These are phyloP conservation scores for Kwoniella shandongensis DNA, from an alignment of 768 basidiomycete genomes.

Conservation along the genomic window DNA sequence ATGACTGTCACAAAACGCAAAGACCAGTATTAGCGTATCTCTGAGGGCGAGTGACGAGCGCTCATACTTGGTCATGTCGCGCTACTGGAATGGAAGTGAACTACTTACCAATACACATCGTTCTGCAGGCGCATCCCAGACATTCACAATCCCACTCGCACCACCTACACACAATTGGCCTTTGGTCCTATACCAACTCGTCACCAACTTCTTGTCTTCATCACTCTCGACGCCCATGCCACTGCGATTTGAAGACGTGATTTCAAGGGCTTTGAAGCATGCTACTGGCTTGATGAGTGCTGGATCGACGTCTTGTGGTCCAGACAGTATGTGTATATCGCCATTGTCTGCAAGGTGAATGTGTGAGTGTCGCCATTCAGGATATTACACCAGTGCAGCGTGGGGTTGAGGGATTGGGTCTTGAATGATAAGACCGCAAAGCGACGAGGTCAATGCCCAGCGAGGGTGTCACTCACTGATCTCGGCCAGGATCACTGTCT, in stretches of 20 bases:
- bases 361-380: too few relatives aligned
- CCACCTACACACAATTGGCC: conserved; percentile 40
- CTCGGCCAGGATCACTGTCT: conserved; percentile 37
- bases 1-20: not conserved
- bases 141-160: conserved; percentile 27
- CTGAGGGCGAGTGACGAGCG: not conserved
- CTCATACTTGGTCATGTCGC: not conserved
- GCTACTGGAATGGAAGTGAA: too few relatives aligned
- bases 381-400: too few relatives aligned
- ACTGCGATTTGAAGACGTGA: not conserved
- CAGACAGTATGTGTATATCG: conserved; percentile 41
- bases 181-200: conserved; percentile 40
- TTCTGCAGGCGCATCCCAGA: conserved; percentile 48
- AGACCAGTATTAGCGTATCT: not conserved
- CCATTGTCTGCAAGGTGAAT: conserved; percentile 28
- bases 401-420: too few relatives aligned
- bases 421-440: too few relatives aligned
- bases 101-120: conserved; percentile 36
- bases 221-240: not conserved
- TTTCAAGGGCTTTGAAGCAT: conserved; percentile 37
- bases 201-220: conserved; percentile 15
- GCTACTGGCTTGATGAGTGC: conserved; percentile 29
- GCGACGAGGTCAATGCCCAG: too few relatives aligned
- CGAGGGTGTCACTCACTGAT: conserved; percentile 27
- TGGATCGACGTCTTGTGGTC: conserved; percentile 26